phyloP scores from a whole-genome alignment of 257 asterid species.

The Solanum tacnaense region DNA sequence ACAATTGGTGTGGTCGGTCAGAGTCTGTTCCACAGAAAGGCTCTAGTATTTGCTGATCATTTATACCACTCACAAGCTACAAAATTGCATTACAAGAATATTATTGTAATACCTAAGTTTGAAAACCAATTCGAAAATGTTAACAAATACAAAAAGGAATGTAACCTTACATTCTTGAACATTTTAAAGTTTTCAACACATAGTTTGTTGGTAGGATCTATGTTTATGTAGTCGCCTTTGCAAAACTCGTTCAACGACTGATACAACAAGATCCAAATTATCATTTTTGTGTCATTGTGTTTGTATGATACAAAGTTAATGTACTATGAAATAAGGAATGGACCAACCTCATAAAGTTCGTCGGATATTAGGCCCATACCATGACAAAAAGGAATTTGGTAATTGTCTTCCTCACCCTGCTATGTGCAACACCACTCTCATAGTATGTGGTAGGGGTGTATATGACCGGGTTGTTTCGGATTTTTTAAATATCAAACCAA shows the following conservation, averaged over 20 bases:
- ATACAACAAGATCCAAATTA: not conserved
- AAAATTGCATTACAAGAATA: not conserved
- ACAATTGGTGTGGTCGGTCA: accelerated
- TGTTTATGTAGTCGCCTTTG: not conserved
- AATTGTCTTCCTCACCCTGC: not conserved
- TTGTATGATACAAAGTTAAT: not conserved
- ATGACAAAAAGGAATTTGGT: conserved; percentile 13
- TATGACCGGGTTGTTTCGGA: too few species aligned
- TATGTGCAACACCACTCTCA: too few species aligned
- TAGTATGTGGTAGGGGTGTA: too few species aligned
- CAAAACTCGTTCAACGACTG: not conserved
- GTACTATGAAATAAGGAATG: too few species aligned
- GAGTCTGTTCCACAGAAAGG: not conserved
- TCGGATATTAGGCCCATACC: conserved; percentile 23
- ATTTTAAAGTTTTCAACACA: not conserved
- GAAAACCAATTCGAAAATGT: not conserved
- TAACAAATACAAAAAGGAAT: not conserved
- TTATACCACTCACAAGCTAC: not conserved
- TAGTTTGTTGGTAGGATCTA: not conserved
- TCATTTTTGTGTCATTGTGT: not conserved
- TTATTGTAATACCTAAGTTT: not conserved
- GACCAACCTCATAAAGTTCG: conserved; percentile 14
- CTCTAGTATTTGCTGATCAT: not conserved
- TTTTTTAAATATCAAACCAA: too few species aligned
- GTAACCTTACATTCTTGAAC: not conserved